These are phyloP conservation scores for Fusarium sp. DNA, from an alignment of 2,329 filamentous ascomycete genomes.

Conservation along the genomic window DNA sequence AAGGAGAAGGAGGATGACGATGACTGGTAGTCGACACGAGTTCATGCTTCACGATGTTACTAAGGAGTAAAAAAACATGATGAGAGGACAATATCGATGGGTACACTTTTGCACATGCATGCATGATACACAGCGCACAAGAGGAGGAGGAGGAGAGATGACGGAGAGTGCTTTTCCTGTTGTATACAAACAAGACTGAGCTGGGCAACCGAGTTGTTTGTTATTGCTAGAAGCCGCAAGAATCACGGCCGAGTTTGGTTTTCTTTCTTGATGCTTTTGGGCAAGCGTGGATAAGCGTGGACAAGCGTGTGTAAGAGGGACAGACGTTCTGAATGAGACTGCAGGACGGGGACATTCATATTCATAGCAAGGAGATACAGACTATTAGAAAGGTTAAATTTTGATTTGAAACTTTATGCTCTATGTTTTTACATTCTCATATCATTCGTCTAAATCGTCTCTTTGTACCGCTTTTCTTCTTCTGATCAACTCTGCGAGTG, in stretches of 20 bases:
- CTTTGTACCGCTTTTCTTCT: slow-evolving; percentile 62
- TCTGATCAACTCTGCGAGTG: slow-evolving; percentile 76
- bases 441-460: slow-evolving; percentile 52
- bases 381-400: slow-evolving; percentile 38
- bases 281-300: background rate
- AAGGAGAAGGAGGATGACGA: slow-evolving; percentile 78
- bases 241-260: slow-evolving; percentile 44
- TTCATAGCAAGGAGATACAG: slow-evolving; percentile 32
- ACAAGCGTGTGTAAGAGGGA: slow-evolving; percentile 29
- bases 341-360: slow-evolving; percentile 26
- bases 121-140: slow-evolving; percentile 27
- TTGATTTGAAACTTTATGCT: slow-evolving; percentile 30
- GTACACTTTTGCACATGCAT: slow-evolving; percentile 25
- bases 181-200: slow-evolving; percentile 49
- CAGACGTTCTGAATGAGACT: slow-evolving; percentile 12
- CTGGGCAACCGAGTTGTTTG: slow-evolving; percentile 46
- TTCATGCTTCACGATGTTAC: slow-evolving; percentile 46
- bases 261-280: slow-evolving; percentile 44
- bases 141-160: slow-evolving; percentile 38
- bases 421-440: slow-evolving; percentile 38
- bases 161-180: slow-evolving; percentile 33
- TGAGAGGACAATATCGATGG: slow-evolving; percentile 28
- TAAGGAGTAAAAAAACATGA: slow-evolving; percentile 36
- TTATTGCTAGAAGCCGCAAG: slow-evolving; percentile 36
- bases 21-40: slow-evolving; percentile 70